These are phyloP conservation scores for Cutaneotrichosporon arboriforme DNA, from an alignment of 1,284 basidiomycete species.

Conservation along the genomic window DNA sequence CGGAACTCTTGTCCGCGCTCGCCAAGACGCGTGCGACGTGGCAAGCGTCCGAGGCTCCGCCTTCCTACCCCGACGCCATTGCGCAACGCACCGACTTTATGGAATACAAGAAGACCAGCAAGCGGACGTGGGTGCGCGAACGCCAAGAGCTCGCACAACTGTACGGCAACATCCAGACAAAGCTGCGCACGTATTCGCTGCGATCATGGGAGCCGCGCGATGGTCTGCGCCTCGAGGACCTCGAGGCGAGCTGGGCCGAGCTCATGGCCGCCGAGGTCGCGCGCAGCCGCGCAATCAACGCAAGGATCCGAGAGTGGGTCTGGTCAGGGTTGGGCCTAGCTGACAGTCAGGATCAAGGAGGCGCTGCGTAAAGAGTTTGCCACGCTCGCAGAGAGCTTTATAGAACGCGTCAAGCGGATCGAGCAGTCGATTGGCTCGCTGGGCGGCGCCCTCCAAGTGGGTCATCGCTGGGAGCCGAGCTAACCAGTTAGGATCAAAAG, in stretches of 20 bases:
- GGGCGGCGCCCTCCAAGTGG: conserved; percentile 71
- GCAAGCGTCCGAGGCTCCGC: conserved; percentile 59
- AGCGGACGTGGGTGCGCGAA: conserved; percentile 82
- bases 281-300: conserved; percentile 79
- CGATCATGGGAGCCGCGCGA: conserved; percentile 72
- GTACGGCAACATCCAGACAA: conserved; percentile 90
- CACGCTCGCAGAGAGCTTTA: conserved; percentile 75
- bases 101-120: conserved; percentile 77
- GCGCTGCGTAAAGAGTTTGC: conserved; percentile 76
- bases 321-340: not conserved
- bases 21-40: conserved; percentile 61
- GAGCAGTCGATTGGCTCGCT: conserved; percentile 71
- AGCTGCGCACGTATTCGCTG: conserved; percentile 83
- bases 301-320: conserved; percentile 78
- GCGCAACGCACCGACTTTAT: conserved; percentile 67
- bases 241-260: conserved; percentile 72
- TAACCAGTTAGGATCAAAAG: conserved; percentile 40
- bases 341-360: conserved; percentile 72
- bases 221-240: conserved; percentile 65
- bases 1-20: conserved; percentile 58
- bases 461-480: conserved; percentile 10
- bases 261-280: conserved; percentile 70
- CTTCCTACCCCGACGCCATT: conserved; percentile 77
- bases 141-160: conserved; percentile 81
- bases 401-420: conserved; percentile 63